Conservation (phyloP, 352 stramenopile genomes). For the Pilasporangium apinafurcum region DNA sequence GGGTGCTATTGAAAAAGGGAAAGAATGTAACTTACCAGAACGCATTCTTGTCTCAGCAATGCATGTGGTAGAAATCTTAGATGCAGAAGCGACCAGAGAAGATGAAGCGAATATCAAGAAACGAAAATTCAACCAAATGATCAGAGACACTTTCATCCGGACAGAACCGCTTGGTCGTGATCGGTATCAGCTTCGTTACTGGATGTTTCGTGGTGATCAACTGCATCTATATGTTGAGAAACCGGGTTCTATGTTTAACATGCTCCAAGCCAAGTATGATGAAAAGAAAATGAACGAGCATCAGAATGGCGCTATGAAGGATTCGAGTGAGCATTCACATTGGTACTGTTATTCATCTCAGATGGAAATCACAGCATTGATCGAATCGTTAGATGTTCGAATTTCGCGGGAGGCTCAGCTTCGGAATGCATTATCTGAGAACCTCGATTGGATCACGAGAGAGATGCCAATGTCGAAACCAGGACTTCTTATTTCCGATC, state of each 20-base stretch:
- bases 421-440: slow-evolving; percentile 40
- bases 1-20: slow-evolving; percentile 60
- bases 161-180: slow-evolving; percentile 72
- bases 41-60: slow-evolving; percentile 63
- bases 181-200: slow-evolving; percentile 50
- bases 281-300: too few relatives aligned
- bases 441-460: slow-evolving; percentile 45
- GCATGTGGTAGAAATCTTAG: slow-evolving; percentile 72
- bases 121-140: slow-evolving; percentile 46
- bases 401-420: slow-evolving; percentile 45
- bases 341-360: slow-evolving; percentile 72
- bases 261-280: slow-evolving; percentile 43
- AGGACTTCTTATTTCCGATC: slow-evolving; percentile 64
- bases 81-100: slow-evolving; percentile 59
- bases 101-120: slow-evolving; percentile 58
- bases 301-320: neutral
- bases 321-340: neutral
- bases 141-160: slow-evolving; percentile 67
- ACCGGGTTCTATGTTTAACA: slow-evolving; percentile 28
- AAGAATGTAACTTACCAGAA: slow-evolving; percentile 55
- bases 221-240: slow-evolving; percentile 67
- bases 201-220: slow-evolving; percentile 64
- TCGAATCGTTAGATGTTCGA: slow-evolving; percentile 47
- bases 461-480: slow-evolving; percentile 74
- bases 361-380: slow-evolving; percentile 46